Evolutionary conservation across 805 yeast species (phyloP), one percentile per base, ranked within the genome.

Genomic region (Sugiyamaella smithiae): DNA sequence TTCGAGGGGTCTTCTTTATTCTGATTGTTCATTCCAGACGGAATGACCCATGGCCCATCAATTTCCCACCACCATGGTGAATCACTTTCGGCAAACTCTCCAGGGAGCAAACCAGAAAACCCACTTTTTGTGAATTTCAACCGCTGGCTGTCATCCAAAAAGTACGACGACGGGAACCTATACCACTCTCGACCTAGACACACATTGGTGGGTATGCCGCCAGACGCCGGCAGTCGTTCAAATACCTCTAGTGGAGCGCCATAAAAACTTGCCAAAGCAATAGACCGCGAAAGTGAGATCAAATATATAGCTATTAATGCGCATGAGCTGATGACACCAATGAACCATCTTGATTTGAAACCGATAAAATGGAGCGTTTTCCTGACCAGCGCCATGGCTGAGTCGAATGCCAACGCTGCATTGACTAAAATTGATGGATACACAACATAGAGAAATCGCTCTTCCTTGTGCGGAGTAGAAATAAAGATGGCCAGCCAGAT

Each of bases 141-240:
- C 55, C 96, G 69, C 58, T 74, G 74, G 49, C 78, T 70, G 3
- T 77, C 75, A 2, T 86, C 82, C 20, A 91, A 68, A 61, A 90
- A 88, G 63, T 89, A 86, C 0, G 97, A 89, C 0, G 86, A 81
- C 7, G 98, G 97, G 66, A 72, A 90, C 61, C 91, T 85, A 61
- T 88, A 88, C 97, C 97, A 90, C 68, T 91, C 97, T 50, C 96
- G 76, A 1, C 97, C 97, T n/a, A 85, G 74, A 66, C 98, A 91
- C 0, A 91, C 84, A 55, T 80, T 84, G 31, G 67, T 69, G 2
- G 59, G 57, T 29, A 16, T n/a, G 5, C 23, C 25, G 5, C 60
- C 49, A 16, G 61, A 48, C 1, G 53, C 49, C 23, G 75, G 74
- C 11, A 76, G 55, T 25, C 68, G 70, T n/a, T 68, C 57, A 58